Evolutionary conservation across 352 stramenopile genomes (phyloP), one percentile per base, ranked within the genome.

Genomic region (Phytophthora ohioensis): DNA sequence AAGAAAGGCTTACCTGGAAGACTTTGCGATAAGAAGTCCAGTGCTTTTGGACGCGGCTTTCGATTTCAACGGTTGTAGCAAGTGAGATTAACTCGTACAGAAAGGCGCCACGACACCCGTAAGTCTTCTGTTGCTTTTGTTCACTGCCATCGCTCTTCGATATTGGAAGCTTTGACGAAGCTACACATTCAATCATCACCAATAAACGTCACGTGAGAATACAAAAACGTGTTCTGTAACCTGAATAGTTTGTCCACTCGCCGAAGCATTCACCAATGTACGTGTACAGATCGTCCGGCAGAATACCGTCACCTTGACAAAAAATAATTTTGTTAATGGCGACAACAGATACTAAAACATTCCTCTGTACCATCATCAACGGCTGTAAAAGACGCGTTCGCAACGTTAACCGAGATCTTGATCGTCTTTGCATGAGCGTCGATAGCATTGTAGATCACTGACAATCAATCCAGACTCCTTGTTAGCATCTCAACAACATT

Each of bases 391-490:
- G 85, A 90, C 15, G 75, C 74, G 4, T 73, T 68, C 8, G 47
- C n/a, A 12, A 81, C 42, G 52, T 91, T 75, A 4, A 94, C 53
- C 11, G 61, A 69, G 27, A 93, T 21, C 8, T 64, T 71, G 38
- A 96, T 81, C 27, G 36, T 67, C 21, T 68, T 79, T 15, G 89
- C 84, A 27, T 78, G 35, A 42, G 86, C 86, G 38, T 96, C 87
- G 13, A 95, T 71, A 32, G 81, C 70, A 43, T 96, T 96, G 74
- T 91, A 90, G 32, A 93, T 73, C 30, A 80, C 89, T 96, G 21
- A 27, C 21, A 27, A 27, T 43, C 38, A 6, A 39, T 15, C 4
- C 35, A 48, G 15, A 57, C 43, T 7, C 36, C 21, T 39, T 21
- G 21, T 60, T 32, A 48, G 11, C n/a, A 21, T 7, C 11, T 35